Conservation (phyloP, 306 rosid species). For the Erythrophleum fordii region DNA sequence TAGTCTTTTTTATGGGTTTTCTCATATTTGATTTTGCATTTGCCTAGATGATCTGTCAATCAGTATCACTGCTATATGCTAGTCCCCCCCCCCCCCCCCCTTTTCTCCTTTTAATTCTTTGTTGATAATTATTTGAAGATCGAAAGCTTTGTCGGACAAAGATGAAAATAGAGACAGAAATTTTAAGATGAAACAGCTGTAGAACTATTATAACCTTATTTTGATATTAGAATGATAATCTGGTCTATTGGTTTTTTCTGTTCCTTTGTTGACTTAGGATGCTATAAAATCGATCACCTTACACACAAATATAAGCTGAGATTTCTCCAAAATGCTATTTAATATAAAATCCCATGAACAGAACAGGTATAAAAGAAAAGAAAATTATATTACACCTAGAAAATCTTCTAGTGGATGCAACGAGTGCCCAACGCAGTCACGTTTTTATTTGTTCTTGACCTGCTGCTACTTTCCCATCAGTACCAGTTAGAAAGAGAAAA, state of each 20-base stretch:
- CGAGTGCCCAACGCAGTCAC: not conserved
- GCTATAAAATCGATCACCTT: not conserved
- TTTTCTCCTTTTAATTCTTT: not conserved
- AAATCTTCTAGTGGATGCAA: not conserved
- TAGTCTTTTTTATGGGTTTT: not conserved
- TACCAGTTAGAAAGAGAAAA: constrained; percentile 31
- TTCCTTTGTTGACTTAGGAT: not conserved
- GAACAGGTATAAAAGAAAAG: not conserved
- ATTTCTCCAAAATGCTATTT: not conserved
- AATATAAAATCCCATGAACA: not conserved
- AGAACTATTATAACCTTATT: not conserved
- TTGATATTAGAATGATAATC: not conserved
- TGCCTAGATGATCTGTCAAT: not conserved
- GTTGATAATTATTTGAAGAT: not conserved
- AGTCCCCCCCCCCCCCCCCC: no score
- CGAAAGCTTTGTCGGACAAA: not conserved
- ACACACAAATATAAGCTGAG: not conserved
- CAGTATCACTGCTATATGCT: not conserved
- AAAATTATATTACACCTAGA: not conserved
- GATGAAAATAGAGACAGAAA: not conserved
- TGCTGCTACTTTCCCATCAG: constrained; percentile 23
- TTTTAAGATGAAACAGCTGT: not conserved
- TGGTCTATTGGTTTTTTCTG: not conserved
- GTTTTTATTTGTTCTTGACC: not conserved
- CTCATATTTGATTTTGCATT: not conserved